phyloP scores from a whole-genome alignment of 2,329 filamentous ascomycete species.

The Neonectria faginata region DNA sequence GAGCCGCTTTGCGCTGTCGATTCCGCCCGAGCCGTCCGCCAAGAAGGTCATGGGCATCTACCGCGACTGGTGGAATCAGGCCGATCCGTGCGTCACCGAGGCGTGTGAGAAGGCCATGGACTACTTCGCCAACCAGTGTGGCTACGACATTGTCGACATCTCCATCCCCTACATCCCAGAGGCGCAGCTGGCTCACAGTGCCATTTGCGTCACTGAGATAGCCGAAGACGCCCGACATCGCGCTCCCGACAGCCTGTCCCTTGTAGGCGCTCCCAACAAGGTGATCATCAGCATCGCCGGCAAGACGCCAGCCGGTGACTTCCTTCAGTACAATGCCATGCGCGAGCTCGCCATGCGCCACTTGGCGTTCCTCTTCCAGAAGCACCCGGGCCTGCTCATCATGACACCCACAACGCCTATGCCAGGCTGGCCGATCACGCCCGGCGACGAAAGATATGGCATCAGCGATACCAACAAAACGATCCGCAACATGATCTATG shows the following conservation, averaged over 20 bases:
- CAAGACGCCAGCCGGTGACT: constrained; percentile 75
- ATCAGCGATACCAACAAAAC: constrained; percentile 78
- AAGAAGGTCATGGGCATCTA: constrained; percentile 79
- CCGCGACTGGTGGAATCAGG: constrained; percentile 59
- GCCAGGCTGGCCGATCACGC: constrained; percentile 75
- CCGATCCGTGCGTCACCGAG: constrained; percentile 71
- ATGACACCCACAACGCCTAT: constrained; percentile 82
- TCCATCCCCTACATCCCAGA: constrained; percentile 74
- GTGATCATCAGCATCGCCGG: constrained; percentile 74
- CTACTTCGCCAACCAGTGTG: constrained; percentile 63
- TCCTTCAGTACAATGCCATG: constrained; percentile 78
- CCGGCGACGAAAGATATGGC: constrained; percentile 74
- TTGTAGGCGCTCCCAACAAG: constrained; percentile 75
- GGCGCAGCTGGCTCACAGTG: constrained; percentile 80
- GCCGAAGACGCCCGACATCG: constrained; percentile 59
- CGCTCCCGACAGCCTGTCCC: constrained; percentile 61
- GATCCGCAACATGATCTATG: constrained; percentile 85
- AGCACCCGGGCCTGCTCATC: constrained; percentile 80
- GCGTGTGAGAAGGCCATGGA: constrained; percentile 72
- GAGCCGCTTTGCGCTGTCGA: constrained; percentile 70
- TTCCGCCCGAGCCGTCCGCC: constrained; percentile 54
- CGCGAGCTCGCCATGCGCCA: constrained; percentile 84
- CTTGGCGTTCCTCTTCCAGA: constrained; percentile 75
- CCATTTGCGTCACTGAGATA: constrained; percentile 81
- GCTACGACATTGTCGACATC: constrained; percentile 68